Base-by-base conservation (phyloP, 179 eudicot genomes). In the Vitellaria paradoxa region DNA sequence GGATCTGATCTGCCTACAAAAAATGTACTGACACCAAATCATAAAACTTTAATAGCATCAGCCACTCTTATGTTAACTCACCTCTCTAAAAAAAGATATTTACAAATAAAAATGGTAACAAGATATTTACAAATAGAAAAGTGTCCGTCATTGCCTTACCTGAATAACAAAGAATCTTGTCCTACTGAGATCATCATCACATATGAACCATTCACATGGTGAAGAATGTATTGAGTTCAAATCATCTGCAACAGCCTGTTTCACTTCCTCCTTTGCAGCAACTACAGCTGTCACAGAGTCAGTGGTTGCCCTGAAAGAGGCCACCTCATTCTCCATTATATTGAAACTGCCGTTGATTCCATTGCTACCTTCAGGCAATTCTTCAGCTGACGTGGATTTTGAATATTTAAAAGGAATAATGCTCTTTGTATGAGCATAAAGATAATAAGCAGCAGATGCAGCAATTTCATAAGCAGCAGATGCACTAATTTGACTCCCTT, bases 241-340 rank as follows among this genome's bases (percentile, higher is more conserved):
- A 87, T 93, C 96, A 87, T 96, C 97, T 0, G 97, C 99, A 56
- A 96, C 96, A 55, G 97, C 98, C 87, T 93, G 99, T 84, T 96
- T 96, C 61, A 92, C 93, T 84, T 96, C 98, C 88, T 93, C 98
- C 78, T 93, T 86, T 15, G 97, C 99, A 79, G 99, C 96, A 78
- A 96, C 98, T 40, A 96, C 99, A 21, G 97, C 88, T 7, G 99
- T 93, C 47, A 95, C 94, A 13, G 97, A 91, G 64, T 93, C 93
- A 10, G 97, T 89, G 67, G 97, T 91, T 17, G 96, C 99, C 91
- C 85, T 91, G 47, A 92, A 84, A 68, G 99, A 92, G 47, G 98
- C 98, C 88, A 88, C 79, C 26, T 90, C 94, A 3, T 85, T 73
- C 52, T 86, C 80, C 26, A 76, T 82, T 60, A 85, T 66, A 71